phyloP scores from a whole-genome alignment of 805 yeast genomes.

The Wilhelminamyces savonicus region DNA sequence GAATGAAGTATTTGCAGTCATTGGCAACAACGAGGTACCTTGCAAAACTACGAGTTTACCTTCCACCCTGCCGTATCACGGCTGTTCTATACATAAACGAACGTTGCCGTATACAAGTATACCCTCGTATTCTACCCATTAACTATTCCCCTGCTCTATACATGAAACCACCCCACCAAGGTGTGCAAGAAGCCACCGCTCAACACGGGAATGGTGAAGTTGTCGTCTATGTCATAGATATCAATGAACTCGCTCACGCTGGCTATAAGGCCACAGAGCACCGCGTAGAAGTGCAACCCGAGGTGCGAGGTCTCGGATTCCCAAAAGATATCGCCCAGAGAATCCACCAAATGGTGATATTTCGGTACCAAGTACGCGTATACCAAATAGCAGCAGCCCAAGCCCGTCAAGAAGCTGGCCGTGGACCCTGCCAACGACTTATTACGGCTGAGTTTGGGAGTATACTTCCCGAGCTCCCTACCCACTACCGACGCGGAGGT shows the following conservation, averaged over 20 bases:
- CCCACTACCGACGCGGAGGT: constrained; percentile 17
- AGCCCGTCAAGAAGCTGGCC: constrained; percentile 11
- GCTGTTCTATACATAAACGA: no score
- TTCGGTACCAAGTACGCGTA: constrained; percentile 10
- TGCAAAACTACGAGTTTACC: no score
- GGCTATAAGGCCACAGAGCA: constrained; percentile 9
- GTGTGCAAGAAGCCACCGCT: constrained; percentile 7
- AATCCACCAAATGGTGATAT: constrained; percentile 1
- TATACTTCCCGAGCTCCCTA: constrained; percentile 11
- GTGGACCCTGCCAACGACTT: constrained; percentile 13
- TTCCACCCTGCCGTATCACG: no score
- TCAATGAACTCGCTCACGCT: constrained; percentile 11
- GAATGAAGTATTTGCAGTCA: no score
- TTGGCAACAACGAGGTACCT: no score
- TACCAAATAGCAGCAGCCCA: constrained; percentile 7
- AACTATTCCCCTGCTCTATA: no score
- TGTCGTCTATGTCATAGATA: constrained; percentile 11
- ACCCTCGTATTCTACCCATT: no score
- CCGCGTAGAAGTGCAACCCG: constrained; percentile 5
- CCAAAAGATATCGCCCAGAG: constrained; percentile 8
- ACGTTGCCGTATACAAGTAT: no score
- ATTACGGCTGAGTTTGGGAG: constrained; percentile 7
- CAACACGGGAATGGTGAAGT: constrained; percentile 14
- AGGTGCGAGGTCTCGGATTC: constrained; percentile 6
- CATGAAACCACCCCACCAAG: no score